These are phyloP conservation scores for Picochlorum sp. DNA, from an alignment of 139 green algal genomes.

Conservation along the genomic window DNA sequence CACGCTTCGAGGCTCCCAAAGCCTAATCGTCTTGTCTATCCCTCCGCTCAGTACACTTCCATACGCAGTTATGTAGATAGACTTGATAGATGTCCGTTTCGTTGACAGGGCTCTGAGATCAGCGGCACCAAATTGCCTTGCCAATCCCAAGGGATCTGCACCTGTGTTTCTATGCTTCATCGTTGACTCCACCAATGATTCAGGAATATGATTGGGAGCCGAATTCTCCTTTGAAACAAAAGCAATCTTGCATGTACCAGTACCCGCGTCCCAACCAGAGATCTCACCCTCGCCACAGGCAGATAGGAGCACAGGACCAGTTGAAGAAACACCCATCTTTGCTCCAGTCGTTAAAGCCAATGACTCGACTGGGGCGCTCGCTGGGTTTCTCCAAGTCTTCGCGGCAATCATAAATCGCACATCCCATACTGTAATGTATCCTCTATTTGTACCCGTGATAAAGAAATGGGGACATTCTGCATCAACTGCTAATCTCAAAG, in stretches of 20 bases:
- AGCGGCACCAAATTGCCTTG: slow-evolving; percentile 29
- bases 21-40: slow-evolving; percentile 46
- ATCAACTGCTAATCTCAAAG: slow-evolving; percentile 31
- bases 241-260: slow-evolving; percentile 34
- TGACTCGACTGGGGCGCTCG: slow-evolving; percentile 31
- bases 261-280: slow-evolving; percentile 65
- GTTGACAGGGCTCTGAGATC: slow-evolving; percentile 19
- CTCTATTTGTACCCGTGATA: slow-evolving; percentile 51
- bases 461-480: slow-evolving; percentile 39
- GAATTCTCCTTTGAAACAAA: slow-evolving; percentile 22
- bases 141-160: slow-evolving; percentile 15
- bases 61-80: slow-evolving; percentile 47
- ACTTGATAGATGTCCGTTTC: slow-evolving; percentile 11
- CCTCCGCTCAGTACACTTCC: slow-evolving; percentile 56
- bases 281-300: slow-evolving; percentile 63
- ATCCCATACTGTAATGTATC: slow-evolving; percentile 67
- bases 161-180: background rate
- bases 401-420: slow-evolving; percentile 58
- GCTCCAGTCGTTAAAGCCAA: slow-evolving; percentile 43
- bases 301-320: slow-evolving; percentile 62
- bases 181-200: slow-evolving; percentile 23
- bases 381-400: slow-evolving; percentile 23
- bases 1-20: slow-evolving; percentile 49
- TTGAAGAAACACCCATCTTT: slow-evolving; percentile 18
- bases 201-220: slow-evolving; percentile 11